These are phyloP conservation scores for Lichtheimia corymbifera DNA, from an alignment of 371 early-diverging fungal genomes.

Conservation along the genomic window DNA sequence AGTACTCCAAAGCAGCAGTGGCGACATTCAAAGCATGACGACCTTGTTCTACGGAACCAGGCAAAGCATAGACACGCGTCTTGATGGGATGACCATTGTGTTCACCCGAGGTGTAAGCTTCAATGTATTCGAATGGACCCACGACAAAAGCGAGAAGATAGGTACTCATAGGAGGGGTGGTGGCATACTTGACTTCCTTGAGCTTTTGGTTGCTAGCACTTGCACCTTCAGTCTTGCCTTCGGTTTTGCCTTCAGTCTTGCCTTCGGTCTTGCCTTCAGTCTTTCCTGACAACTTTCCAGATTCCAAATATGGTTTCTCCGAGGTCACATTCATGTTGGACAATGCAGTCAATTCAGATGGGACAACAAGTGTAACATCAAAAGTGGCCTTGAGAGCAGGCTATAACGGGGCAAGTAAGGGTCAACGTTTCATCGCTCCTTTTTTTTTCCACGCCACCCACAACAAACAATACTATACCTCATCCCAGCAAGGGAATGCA, in stretches of 20 bases:
- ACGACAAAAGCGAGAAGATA: constrained; percentile 85
- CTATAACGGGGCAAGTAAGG: constrained; percentile 12
- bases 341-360: constrained; percentile 70
- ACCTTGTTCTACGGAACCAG: constrained; percentile 73
- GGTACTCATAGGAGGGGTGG: constrained; percentile 91
- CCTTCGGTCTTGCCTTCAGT: constrained; percentile 7
- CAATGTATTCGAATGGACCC: constrained; percentile 86
- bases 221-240: constrained; percentile 12
- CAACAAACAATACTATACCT: constrained; percentile 34
- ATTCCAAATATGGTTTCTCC: constrained; percentile 46
- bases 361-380: constrained; percentile 78
- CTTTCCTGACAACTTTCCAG: constrained; percentile 21
- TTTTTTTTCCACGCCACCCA: not conserved
- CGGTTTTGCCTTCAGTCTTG: constrained; percentile 8
- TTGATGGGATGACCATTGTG: constrained; percentile 59
- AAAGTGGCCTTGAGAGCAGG: constrained; percentile 91
- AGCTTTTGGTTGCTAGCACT: constrained; percentile 16
- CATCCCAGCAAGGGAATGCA: constrained; percentile 94
- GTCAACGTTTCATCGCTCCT: not conserved
- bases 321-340: constrained; percentile 83
- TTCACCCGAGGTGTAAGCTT: constrained; percentile 65
- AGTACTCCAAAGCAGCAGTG: constrained; percentile 71
- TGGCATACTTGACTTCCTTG: constrained; percentile 74
- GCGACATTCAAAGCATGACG: constrained; percentile 78
- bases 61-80: constrained; percentile 78